Evolutionary conservation across 371 early-diverging fungal genomes (phyloP), one percentile per base, ranked within the genome.

Genomic region (Gilbertella persicaria): DNA sequence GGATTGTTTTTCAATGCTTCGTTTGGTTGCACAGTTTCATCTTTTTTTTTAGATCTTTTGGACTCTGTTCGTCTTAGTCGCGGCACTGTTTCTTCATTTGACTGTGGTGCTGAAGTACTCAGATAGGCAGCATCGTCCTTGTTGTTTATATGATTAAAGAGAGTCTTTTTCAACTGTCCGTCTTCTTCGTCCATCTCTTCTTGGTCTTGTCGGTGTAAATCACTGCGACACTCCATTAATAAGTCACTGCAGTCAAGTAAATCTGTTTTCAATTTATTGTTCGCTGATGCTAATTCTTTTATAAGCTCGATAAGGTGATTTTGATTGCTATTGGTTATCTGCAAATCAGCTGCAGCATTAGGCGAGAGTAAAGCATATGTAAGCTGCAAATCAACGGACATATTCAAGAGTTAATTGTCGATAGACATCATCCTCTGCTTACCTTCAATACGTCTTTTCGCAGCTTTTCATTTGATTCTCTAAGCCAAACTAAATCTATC

Each of bases 271-370:
- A 71, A 44, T 44, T 78, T 74, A 44, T 59, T 67, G 38, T 78
- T 73, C 9, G 78, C 68, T 10, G 64, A 64, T 7, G 68, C 74
- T 9, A 78, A 43, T 37, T 78, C 78, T 55, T 72, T 78, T 28
- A 78, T 71, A 19, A 78, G 52, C 0, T 67, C 63, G 21, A 67
- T 46, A 16, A 63, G 54, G 20, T 66, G 55, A 29, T 59, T 50
- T 17, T 48, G 39, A 35, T 50, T 50, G 19, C 21, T 50, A 25
- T 50, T 55, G 37, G 45, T 47, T 47, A 58, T 52, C 35, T 58
- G 58, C 23, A 48, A 35, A 36, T 53, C 47, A 53, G 35, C 48
- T 53, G 57, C 48, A 26, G 48, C 17, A 43, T 48, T 47, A 13
- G 59, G 69, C 35, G 36, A 69, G 33, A 47, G 55, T 43, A 61